These are phyloP conservation scores for Mucor mucedo DNA, from an alignment of 371 early-diverging fungal genomes.

Conservation along the genomic window DNA sequence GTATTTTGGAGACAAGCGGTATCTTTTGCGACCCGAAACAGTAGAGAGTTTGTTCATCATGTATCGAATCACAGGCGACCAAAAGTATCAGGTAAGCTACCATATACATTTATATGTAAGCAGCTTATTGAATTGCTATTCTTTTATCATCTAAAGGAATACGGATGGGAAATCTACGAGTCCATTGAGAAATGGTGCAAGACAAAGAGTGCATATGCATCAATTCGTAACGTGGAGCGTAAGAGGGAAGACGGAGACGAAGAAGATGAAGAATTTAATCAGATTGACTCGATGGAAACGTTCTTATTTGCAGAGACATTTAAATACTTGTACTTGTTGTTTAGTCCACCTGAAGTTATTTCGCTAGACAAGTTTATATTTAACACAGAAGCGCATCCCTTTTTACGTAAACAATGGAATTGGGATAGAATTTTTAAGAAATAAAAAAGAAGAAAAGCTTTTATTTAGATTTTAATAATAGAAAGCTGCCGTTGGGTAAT, in stretches of 20 bases:
- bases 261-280: constrained; percentile 28
- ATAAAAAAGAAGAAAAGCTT: too few relatives aligned
- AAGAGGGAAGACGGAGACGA: constrained; percentile 28
- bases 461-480: constrained; percentile 1
- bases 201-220: constrained; percentile 65
- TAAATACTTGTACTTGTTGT: constrained; percentile 87
- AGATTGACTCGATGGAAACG: constrained; percentile 58
- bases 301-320: constrained; percentile 89
- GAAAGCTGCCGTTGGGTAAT: constrained; percentile 59
- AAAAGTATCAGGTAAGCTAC: constrained; percentile 59
- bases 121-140: too few relatives aligned
- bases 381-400: constrained; percentile 77
- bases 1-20: constrained; percentile 23
- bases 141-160: constrained; percentile 39
- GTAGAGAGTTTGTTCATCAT: constrained; percentile 78
- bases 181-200: constrained; percentile 71
- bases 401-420: constrained; percentile 33
- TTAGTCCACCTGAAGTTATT: constrained; percentile 60
- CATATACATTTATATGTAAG: neutral
- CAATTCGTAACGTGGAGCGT: constrained; percentile 60
- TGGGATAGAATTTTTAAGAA: constrained; percentile 20
- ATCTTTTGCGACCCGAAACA: constrained; percentile 62
- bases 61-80: constrained; percentile 77
- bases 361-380: constrained; percentile 76
- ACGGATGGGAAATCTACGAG: constrained; percentile 76